Conservation (phyloP, 345 rosid genomes). For the Trapa bicornis region DNA sequence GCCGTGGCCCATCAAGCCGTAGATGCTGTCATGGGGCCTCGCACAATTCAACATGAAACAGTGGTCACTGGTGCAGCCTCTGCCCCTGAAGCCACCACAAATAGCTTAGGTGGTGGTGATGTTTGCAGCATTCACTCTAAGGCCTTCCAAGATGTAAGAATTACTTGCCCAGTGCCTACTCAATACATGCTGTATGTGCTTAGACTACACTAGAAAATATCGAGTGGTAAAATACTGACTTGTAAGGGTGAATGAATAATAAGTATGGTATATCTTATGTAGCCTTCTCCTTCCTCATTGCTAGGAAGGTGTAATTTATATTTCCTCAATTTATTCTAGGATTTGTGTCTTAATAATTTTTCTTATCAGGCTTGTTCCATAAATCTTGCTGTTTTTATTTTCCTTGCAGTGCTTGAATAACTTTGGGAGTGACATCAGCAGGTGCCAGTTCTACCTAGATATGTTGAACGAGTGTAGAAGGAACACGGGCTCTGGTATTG, state of each 20-base stretch:
- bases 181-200: background rate
- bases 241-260: too few species aligned
- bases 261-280: background rate
- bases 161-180: background rate
- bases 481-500: slow-evolving; percentile 44
- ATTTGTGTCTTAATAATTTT: too few species aligned
- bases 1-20: slow-evolving; percentile 92
- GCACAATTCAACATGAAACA: slow-evolving; percentile 74
- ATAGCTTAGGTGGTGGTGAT: slow-evolving; percentile 30
- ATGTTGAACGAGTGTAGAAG: slow-evolving; percentile 86
- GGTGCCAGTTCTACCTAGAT: slow-evolving; percentile 98
- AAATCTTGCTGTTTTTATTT: background rate
- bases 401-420: slow-evolving; percentile 59
- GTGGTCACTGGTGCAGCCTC: slow-evolving; percentile 48
- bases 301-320: background rate
- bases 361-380: too few species aligned
- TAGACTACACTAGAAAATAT: background rate
- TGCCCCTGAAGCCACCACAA: slow-evolving; percentile 35
- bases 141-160: slow-evolving; percentile 87
- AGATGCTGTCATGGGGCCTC: slow-evolving; percentile 87
- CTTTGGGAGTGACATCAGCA: slow-evolving; percentile 75
- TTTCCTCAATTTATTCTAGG: background rate
- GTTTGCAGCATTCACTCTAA: slow-evolving; percentile 64
- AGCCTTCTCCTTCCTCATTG: background rate
- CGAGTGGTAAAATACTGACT: too few species aligned